These are phyloP conservation scores for Thoreauomyces humboldtii DNA, from an alignment of 192 early-diverging fungal genomes.

Conservation along the genomic window DNA sequence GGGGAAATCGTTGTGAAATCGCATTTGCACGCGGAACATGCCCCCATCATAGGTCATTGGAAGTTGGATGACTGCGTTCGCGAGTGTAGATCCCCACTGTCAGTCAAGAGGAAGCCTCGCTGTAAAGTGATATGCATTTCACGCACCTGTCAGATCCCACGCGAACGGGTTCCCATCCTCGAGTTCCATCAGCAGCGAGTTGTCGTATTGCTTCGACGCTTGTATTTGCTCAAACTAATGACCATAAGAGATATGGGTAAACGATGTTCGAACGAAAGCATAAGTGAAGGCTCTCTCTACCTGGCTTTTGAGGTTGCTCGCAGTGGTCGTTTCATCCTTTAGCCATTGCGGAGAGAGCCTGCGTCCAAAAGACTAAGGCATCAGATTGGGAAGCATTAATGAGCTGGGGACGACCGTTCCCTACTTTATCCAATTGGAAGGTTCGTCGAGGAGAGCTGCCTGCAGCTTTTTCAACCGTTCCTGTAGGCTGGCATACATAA, in stretches of 20 bases:
- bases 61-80: conserved; percentile 25
- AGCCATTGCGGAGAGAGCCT: conserved; percentile 45
- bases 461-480: conserved; percentile 46
- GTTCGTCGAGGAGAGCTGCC: conserved; percentile 41
- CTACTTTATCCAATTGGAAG: conserved; percentile 46
- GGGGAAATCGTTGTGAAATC: conserved; percentile 58
- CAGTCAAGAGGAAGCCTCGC: too few species aligned
- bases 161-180: conserved; percentile 56
- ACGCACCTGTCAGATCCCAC: conserved; percentile 44
- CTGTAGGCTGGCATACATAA: conserved; percentile 33
- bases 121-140: too few species aligned
- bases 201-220: conserved; percentile 46
- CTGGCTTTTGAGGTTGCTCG: conserved; percentile 51
- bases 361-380: too few species aligned
- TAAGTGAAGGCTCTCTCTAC: not conserved
- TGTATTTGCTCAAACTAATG: conserved; percentile 54
- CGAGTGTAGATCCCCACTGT: too few species aligned
- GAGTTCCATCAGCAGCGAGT: conserved; percentile 46
- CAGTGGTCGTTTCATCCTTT: conserved; percentile 44
- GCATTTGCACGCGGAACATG: conserved; percentile 52
- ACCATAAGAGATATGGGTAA: not conserved
- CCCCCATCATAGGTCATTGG: conserved; percentile 52
- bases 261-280: not conserved
- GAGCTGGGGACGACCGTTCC: not conserved
- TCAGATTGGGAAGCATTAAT: too few species aligned